Base-by-base conservation (phyloP, 75 land plant species). In the Pinus taeda region DNA sequence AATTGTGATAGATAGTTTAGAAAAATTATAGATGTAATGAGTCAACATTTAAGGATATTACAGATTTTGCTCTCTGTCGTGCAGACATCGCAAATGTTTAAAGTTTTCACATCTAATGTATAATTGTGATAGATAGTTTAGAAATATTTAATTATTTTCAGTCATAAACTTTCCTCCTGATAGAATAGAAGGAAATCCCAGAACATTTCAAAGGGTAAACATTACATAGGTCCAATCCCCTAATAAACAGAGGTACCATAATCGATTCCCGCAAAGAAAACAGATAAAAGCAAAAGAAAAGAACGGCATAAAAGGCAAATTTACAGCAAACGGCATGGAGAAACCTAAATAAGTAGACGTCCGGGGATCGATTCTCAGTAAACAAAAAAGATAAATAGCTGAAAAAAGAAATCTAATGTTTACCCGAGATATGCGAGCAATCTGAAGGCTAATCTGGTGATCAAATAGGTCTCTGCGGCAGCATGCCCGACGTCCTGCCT, bases 371-470 rank as follows among this genome's bases (percentile, higher is more conserved):
- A 63, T 22, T 63, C 66, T 12, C 22, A 12, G 15, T 26, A 63
- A 22, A 22, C 22, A 63, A 21, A 63, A 21, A 63, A 22, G 12
- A 49, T 9, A 49, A n/a, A 39, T 39, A 45, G 57, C 74, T 55
- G 13, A 60, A 70, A 7, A 9, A 26, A 3, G 12, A 58, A 18
- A 33, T 17, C 4, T 6, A 29, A 58, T 26, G 4, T 57, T 69
- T 89, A 96, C 98, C 98, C 97, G 14, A 96, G 86, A 78, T 87
- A 93, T 29, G 81, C 74, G 26, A 93, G 82, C 18, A 96, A 88
- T 66, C 75, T 86, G 73, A 93, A 85, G 39, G 82, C 73, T 22
- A 95, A 87, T 30, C 90, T 81, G 26, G 96, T 90, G 65, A 95
- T 13, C 76, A 95, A 80, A 69, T 79, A 95, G 3, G 96, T 95